Base-by-base conservation (phyloP, 2,329 filamentous ascomycete species). In the Helotiales sp. region DNA sequence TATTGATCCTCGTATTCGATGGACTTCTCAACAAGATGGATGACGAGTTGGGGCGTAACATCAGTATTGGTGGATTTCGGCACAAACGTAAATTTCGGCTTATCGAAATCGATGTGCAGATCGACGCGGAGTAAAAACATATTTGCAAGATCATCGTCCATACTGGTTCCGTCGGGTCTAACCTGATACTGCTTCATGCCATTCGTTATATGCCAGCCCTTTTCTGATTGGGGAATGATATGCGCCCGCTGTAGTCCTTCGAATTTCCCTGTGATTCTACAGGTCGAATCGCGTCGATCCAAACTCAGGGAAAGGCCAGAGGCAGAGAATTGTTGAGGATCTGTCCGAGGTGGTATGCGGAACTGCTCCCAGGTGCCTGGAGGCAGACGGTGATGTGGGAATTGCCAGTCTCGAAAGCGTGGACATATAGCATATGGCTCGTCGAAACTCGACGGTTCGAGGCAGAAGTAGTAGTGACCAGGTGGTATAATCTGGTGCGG, bases 381-480 rank as follows among this genome's bases (percentile, higher is more conserved):
- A 63, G 58, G 68, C 6, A 68, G 58, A 17, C 66, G 37, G n/a
- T 61, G 52, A 26, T 70, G 68, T 26, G 68, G 68, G 59, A 70
- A 70, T 7, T 24, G 20, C 68, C 65, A 70, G 43, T 70, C 63
- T 32, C 34, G 37, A 26, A 70, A 70, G 17, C 54, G 58, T 30
- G 65, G 62, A 24, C 68, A 63, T 43, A 70, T 68, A 2, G 63
- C 52, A 59, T 69, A 69, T 30, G 67, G 63, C 7, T 32, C 22
- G 28, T 61, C 55, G 60, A 52, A n/a, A 6, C 52, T 50, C 20
- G 68, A 66, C 8, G 60, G 13, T n/a, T 52, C 57, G 24, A 70
- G 59, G 30, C 66, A 43, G 57, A 70, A 70, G 65, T 64, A 68
- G 63, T 70, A 70, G 37, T 64, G 40, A n/a, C n/a, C n/a, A n/a